Base-by-base conservation (phyloP, 192 early-diverging fungal species). In the Pilobolus umbonatus region DNA sequence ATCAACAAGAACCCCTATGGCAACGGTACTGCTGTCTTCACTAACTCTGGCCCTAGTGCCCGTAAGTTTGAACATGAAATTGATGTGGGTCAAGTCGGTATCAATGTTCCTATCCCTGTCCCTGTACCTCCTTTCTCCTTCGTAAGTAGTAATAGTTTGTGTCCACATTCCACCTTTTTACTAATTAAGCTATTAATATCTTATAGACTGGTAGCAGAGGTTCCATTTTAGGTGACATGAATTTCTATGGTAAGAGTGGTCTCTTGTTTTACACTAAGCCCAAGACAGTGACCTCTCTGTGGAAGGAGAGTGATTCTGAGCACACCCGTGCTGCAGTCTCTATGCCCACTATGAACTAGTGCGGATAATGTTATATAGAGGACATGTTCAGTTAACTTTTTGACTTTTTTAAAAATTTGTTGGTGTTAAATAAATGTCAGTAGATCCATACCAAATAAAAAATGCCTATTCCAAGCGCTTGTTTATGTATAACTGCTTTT, bases 71-170 rank as follows among this genome's bases (percentile, higher is more conserved):
- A 85, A 68, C 69, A 83, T 25, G 89, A 94, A 60, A 85, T 95
- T 54, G 92, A 93, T 67, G 93, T 88, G 28, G 95, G 95, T 14
- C 95, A 98, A 75, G 85, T 96, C 28, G 94, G 91, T 50, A 77
- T 82, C 71, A 86, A 85, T 30, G 91, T 95, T 22, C 94, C 95
- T 6, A 96, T 96, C 59, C 95, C 95, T 5, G 95, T 98, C 28
- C 95, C 95, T 5, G 75, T 98, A 60, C 95, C 95, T 55, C 93
- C 94, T 85, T 98, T 98, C 77, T 90, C 89, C 47, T 96, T 96
- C 77, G 44, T 49, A 49, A 60, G 57, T 60, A 17, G 21, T 38
- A 24, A 22, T 32, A 22, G 22, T 12, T 29, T 58, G 26, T 46
- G n/a, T n/a, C n/a, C n/a, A 26, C 2, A n/a, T 40, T 32, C 11